Evolutionary conservation across 306 rosid genomes (phyloP).

Genomic region (Pyrus communis): DNA sequence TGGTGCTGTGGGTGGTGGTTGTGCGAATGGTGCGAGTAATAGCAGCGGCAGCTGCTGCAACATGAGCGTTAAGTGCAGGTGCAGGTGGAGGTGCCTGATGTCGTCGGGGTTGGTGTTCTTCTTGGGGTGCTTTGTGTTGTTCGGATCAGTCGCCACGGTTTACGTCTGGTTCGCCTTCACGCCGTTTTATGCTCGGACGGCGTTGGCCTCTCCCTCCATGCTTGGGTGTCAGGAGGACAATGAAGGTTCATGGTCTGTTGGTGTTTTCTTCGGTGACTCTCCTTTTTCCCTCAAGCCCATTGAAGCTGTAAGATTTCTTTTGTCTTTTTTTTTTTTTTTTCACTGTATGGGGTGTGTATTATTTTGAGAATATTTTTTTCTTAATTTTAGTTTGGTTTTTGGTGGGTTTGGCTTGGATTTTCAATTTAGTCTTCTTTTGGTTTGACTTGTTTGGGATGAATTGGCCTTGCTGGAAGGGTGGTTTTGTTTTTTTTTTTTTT

Average conservation of each 20-base stretch:
- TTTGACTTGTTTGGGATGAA: neutral
- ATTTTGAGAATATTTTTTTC: neutral
- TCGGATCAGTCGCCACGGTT: slow-evolving; percentile 67
- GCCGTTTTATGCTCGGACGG: slow-evolving; percentile 44
- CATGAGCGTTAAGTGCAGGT: slow-evolving; percentile 52
- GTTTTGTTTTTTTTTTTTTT: neutral
- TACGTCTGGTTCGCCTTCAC: slow-evolving; percentile 79
- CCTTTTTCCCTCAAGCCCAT: slow-evolving; percentile 88
- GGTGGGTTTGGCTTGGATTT: neutral
- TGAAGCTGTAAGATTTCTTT: slow-evolving; percentile 48
- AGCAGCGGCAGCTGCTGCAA: slow-evolving; percentile 32
- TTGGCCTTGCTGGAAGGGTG: neutral
- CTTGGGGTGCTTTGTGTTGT: slow-evolving; percentile 66
- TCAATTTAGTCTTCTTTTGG: neutral
- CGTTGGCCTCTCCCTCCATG: slow-evolving; percentile 1
- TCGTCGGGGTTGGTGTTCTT: slow-evolving; percentile 75
- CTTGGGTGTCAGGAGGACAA: slow-evolving; percentile 81
- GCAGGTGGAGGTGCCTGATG: slow-evolving; percentile 44
- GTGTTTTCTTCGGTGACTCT: slow-evolving; percentile 79
- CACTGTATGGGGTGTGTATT: neutral
- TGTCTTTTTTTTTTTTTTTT: too few relatives aligned
- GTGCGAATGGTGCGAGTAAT: neutral
- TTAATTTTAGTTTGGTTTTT: neutral
- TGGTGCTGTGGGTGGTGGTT: slow-evolving; percentile 1
- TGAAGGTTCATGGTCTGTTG: slow-evolving; percentile 99